phyloP scores from a whole-genome alignment of 768 basidiomycete species.

The Clathrus columnatus region DNA sequence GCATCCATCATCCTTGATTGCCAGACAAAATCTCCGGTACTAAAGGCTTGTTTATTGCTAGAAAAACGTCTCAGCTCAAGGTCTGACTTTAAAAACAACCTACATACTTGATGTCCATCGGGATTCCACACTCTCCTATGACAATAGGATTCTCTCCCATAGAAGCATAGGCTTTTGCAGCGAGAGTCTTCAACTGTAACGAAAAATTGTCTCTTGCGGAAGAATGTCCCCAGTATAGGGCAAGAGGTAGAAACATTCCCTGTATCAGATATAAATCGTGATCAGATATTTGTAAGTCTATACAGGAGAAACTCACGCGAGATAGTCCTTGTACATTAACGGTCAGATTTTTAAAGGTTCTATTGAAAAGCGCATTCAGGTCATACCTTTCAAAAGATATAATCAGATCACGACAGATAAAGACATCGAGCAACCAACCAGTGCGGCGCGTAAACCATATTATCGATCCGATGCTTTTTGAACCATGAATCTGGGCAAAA shows the following conservation, averaged over 20 bases:
- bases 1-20: constrained; percentile 94
- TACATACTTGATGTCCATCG: constrained; percentile 94
- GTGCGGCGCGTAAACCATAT: constrained; percentile 67
- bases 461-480: constrained; percentile 45
- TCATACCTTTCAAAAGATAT: constrained; percentile 61
- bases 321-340: constrained; percentile 93
- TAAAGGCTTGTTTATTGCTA: constrained; percentile 66
- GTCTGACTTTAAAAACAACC: background rate
- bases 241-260: constrained; percentile 78
- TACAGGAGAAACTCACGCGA: constrained; percentile 49
- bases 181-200: constrained; percentile 72
- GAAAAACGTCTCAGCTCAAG: constrained; percentile 2
- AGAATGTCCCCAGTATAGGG: constrained; percentile 82
- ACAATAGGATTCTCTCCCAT: constrained; percentile 79
- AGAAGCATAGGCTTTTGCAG: constrained; percentile 54
- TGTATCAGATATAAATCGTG: constrained; percentile 23
- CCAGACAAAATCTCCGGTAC: constrained; percentile 65
- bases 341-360: constrained; percentile 75
- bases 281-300: background rate
- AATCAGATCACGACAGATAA: background rate
- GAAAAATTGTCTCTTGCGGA: constrained; percentile 77
- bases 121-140: constrained; percentile 89
- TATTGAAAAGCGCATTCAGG: constrained; percentile 77
- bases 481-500: constrained; percentile 78
- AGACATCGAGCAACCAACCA: constrained; percentile 40